These are phyloP conservation scores for Fraxinus sp. DNA, from an alignment of 305 asterid species.

Conservation along the genomic window DNA sequence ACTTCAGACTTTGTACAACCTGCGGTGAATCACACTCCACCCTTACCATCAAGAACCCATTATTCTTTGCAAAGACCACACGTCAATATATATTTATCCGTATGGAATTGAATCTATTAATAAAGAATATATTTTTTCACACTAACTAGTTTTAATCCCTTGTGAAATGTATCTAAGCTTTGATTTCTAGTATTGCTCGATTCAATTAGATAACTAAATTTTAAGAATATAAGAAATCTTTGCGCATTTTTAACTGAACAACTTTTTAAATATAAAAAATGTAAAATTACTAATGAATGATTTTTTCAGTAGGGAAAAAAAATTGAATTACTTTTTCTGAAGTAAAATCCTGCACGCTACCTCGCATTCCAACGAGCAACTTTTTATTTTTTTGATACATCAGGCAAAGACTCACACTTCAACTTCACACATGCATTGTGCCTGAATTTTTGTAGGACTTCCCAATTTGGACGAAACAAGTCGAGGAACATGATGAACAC, in stretches of 20 bases:
- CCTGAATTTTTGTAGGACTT: neutral
- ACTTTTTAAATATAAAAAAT: too few relatives aligned
- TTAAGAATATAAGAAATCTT: neutral
- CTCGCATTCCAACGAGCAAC: neutral
- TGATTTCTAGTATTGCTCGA: neutral
- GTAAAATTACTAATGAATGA: neutral
- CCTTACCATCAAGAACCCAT: neutral
- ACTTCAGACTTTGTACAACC: too few relatives aligned
- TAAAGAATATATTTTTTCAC: neutral
- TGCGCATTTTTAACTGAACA: neutral
- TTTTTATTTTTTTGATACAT: neutral
- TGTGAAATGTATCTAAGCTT: neutral
- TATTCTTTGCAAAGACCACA: neutral
- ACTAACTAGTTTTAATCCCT: neutral
- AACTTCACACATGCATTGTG: neutral
- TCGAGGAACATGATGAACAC: neutral
- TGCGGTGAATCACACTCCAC: too few relatives aligned
- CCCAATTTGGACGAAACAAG: neutral
- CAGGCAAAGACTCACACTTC: neutral
- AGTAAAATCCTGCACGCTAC: neutral
- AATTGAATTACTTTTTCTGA: neutral
- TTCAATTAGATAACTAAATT: neutral
- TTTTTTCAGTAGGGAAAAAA: too few relatives aligned
- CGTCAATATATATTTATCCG: neutral
- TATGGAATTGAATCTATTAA: neutral